These are phyloP conservation scores for Penicillium nordicum DNA, from an alignment of 2,329 filamentous ascomycete species.

Conservation along the genomic window DNA sequence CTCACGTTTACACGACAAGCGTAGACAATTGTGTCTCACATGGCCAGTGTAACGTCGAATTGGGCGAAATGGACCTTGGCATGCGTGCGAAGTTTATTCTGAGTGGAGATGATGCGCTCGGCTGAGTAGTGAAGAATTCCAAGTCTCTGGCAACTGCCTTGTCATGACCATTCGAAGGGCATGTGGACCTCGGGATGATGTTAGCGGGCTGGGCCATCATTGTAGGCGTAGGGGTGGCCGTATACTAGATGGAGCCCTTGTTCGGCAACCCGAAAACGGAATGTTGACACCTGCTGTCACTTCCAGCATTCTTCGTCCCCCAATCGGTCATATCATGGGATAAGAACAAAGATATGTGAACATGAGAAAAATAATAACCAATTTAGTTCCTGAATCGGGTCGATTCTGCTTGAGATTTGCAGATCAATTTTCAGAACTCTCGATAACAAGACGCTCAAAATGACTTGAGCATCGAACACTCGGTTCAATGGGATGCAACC, in stretches of 20 bases:
- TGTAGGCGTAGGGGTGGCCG: not conserved
- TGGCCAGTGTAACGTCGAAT: constrained; percentile 23
- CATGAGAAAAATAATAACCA: not conserved
- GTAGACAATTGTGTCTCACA: constrained; percentile 6
- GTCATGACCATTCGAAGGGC: not conserved
- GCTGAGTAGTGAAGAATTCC: constrained; percentile 11
- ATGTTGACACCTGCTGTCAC: constrained; percentile 8
- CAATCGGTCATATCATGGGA: not conserved
- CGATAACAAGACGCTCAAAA: constrained; percentile 1
- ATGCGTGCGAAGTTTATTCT: constrained; percentile 5
- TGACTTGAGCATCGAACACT: not conserved
- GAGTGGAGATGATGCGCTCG: constrained; percentile 8
- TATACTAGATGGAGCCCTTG: constrained; percentile 13
- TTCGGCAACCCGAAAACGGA: constrained; percentile 22
- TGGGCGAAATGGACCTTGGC: not conserved
- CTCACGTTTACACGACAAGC: constrained; percentile 9
- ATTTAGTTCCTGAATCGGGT: not conserved
- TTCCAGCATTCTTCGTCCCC: constrained; percentile 3
- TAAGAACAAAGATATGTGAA: not conserved
- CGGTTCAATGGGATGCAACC: constrained; percentile 20
- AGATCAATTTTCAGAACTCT: not conserved
- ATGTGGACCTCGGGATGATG: constrained; percentile 6
- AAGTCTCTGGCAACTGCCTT: constrained; percentile 7
- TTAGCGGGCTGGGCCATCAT: constrained; percentile 1
- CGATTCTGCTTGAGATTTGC: not conserved